Percentiles rank a stretch among this genome's conserved stretches.
Conservation (phyloP, 2,329 filamentous ascomycete species). For the Arthrobotrys pseudoclavata region DNA sequence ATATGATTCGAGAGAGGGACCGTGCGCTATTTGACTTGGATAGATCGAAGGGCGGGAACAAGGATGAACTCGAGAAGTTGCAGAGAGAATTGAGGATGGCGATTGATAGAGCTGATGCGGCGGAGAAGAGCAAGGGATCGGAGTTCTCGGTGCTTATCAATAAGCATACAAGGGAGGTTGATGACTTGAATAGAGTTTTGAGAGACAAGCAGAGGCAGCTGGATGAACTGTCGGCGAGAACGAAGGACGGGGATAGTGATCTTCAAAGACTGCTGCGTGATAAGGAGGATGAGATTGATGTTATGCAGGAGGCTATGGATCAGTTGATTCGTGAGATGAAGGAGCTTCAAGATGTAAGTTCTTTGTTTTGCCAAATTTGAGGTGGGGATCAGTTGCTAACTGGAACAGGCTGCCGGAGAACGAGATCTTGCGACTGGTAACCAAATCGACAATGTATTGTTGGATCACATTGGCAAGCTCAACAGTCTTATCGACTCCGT, state of each 20-base stretch:
- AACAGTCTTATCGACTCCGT: slow-evolving; percentile 98
- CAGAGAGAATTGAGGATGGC: slow-evolving; percentile 94
- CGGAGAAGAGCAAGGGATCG: slow-evolving; percentile 92
- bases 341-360: slow-evolving; percentile 76
- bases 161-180: slow-evolving; percentile 97
- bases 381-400: slow-evolving; percentile 6
- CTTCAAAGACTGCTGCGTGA: slow-evolving; percentile 87
- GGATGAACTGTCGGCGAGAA: slow-evolving; percentile 83
- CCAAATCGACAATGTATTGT: slow-evolving; percentile 89
- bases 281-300: slow-evolving; percentile 97
- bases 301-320: slow-evolving; percentile 98
- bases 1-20: slow-evolving; percentile 98
- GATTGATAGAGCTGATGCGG: slow-evolving; percentile 88
- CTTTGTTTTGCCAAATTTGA: not conserved
- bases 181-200: slow-evolving; percentile 92
- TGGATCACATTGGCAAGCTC: slow-evolving; percentile 90
- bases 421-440: slow-evolving; percentile 86
- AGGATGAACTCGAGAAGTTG: slow-evolving; percentile 93
- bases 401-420: slow-evolving; percentile 75
- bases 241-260: slow-evolving; percentile 84
- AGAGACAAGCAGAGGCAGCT: slow-evolving; percentile 86
- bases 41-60: slow-evolving; percentile 84
- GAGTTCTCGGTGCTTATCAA: slow-evolving; percentile 94
- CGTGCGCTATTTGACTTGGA: slow-evolving; percentile 94
- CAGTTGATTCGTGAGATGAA: slow-evolving; percentile 93